Evolutionary conservation across 75 land plant species (phyloP).

Genomic region (Isoetes taiwanensis): DNA sequence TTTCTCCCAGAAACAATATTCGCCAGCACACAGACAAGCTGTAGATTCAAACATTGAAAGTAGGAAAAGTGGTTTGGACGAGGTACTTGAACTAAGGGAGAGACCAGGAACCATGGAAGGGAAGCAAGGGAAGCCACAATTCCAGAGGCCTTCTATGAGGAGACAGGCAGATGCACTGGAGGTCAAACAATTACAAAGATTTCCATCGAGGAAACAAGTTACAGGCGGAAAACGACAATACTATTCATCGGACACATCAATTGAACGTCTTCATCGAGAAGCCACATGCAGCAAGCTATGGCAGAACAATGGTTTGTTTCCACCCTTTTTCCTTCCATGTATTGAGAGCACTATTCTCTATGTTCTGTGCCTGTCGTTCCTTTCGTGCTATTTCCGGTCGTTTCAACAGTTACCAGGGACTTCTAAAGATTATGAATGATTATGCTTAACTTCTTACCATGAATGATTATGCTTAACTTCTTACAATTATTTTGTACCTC

Average conservation of each 20-base stretch:
- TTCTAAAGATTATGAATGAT: no score
- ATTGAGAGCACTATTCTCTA: no score
- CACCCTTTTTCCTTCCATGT: neutral
- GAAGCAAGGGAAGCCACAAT: slow-evolving; percentile 13
- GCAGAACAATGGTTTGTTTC: slow-evolving; percentile 75
- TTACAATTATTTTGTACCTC: no score
- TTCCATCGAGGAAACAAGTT: neutral
- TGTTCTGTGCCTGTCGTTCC: neutral
- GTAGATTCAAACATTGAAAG: slow-evolving; percentile 12
- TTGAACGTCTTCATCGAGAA: slow-evolving; percentile 91
- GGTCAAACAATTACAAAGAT: slow-evolving; percentile 16
- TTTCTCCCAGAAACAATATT: slow-evolving; percentile 27
- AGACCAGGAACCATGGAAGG: neutral
- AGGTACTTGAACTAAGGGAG: slow-evolving; percentile 10
- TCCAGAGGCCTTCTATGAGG: slow-evolving; percentile 39
- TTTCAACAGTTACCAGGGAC: no score
- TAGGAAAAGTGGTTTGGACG: slow-evolving; percentile 17
- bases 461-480: no score
- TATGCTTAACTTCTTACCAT: no score
- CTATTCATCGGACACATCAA: slow-evolving; percentile 67
- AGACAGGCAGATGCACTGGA: slow-evolving; percentile 33
- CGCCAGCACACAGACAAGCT: slow-evolving; percentile 30
- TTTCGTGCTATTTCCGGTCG: neutral
- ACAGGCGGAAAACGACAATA: neutral
- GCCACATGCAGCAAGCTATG: slow-evolving; percentile 91